Percentiles rank a stretch among this genome's conserved stretches.
Conservation (phyloP, 1,284 basidiomycete genomes). For the Pascua guehoae region DNA sequence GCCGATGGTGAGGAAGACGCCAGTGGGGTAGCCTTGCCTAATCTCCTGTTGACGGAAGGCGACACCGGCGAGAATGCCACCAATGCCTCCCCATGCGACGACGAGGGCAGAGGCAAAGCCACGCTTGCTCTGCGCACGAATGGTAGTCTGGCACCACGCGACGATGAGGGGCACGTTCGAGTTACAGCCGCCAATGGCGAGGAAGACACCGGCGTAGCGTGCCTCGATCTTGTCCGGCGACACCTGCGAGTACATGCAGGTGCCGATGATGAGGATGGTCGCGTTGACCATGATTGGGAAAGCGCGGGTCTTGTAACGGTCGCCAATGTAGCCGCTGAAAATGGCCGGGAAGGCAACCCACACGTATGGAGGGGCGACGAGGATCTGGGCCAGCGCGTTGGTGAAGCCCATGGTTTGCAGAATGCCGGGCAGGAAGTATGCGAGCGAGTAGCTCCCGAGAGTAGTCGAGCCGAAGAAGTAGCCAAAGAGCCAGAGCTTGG, state of each 20-base stretch:
- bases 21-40: constrained; percentile 13
- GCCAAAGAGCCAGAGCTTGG: constrained; percentile 51
- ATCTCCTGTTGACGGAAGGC: constrained; percentile 16
- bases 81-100: constrained; percentile 49
- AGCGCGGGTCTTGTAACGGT: constrained; percentile 24
- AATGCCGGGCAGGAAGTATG: constrained; percentile 48
- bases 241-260: constrained; percentile 19
- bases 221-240: constrained; percentile 25
- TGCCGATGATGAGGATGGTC: constrained; percentile 10
- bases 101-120: constrained; percentile 46
- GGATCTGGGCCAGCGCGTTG: constrained; percentile 34
- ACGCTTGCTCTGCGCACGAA: constrained; percentile 48
- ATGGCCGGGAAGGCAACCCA: constrained; percentile 44
- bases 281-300: constrained; percentile 4
- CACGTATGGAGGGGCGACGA: constrained; percentile 50
- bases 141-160: constrained; percentile 48
- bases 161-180: constrained; percentile 39
- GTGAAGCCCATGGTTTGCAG: constrained; percentile 19
- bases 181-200: constrained; percentile 44
- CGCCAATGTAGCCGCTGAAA: constrained; percentile 40
- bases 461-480: constrained; percentile 43
- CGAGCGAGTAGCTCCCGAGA: constrained; percentile 19
- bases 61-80: constrained; percentile 42
- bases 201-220: constrained; percentile 49
- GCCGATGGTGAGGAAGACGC: constrained; percentile 25